Conservation (phyloP, 257 asterid genomes). For the Fraxinus quadrangulata region DNA sequence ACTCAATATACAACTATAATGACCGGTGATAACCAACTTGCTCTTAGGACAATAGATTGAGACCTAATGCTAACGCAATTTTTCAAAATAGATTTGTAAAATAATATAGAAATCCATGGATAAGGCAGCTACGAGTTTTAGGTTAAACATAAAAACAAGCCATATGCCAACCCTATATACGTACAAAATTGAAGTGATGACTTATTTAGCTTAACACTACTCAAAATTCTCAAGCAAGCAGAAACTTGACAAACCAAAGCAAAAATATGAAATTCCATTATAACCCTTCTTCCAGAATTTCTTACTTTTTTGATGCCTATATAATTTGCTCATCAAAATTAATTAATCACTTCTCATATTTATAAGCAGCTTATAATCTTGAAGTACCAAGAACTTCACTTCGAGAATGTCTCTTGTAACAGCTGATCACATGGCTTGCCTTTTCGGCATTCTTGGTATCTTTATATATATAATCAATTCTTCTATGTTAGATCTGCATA, state of each 20-base stretch:
- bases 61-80: neutral
- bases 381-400: constrained; percentile 39
- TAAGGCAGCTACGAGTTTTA: neutral
- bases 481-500: neutral
- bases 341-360: neutral
- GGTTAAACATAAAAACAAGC: neutral
- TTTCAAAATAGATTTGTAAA: neutral
- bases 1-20: neutral
- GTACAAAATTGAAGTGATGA: neutral
- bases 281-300: constrained; percentile 11
- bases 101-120: neutral
- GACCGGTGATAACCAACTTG: neutral
- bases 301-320: constrained; percentile 37
- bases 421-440: constrained; percentile 34
- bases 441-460: constrained; percentile 75
- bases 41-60: neutral
- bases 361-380: constrained; percentile 2
- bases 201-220: neutral
- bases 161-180: neutral
- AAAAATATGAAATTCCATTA: constrained; percentile 21
- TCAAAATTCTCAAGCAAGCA: neutral
- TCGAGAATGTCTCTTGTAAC: constrained; percentile 48
- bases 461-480: too few species aligned
- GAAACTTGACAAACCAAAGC: constrained; percentile 32
- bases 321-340: constrained; percentile 30